Base-by-base conservation (phyloP, 176 grass and related monocot genomes). In the Carex myosuroides region DNA sequence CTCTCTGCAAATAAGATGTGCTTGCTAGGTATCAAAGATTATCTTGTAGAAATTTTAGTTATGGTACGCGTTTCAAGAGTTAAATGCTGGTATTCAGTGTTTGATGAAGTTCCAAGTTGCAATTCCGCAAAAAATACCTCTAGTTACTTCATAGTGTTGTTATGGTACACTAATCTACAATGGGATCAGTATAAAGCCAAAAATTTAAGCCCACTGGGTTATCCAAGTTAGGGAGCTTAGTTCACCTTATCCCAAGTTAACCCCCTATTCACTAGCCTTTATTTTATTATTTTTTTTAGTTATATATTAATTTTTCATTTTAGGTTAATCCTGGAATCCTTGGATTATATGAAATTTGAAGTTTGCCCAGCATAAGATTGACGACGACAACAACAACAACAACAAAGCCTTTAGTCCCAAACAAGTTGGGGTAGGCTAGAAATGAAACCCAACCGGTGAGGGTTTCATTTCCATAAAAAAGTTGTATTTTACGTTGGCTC, bases 1-100 rank as follows among this genome's bases (percentile, higher is more conserved):
- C 79, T 95, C 96, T 87, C 93, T 93, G 60, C 80, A 83, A 64
- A 64, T 64, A 62, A 55, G 50, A 56, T 77, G 50, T 56, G 50
- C 70, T 48, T 56, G 50, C 70, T 30, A 14, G 60, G 1, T 48
- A 55, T 74, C 44, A 76, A 76, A 54, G 21, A 30, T 54, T 30
- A 55, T 53, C 48, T 55, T 55, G 48, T 21, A 76, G 18, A 56
- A 55, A 77, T 77, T 70, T 70, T 8, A 16, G 67, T 42, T 42
- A 20, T 18, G 35, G 6, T 14, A 42, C n/a, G 3, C 50, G 4
- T 77, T 56, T 48, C 2, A 5, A 77, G 48, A 77, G 50, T 77
- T 77, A 12, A 77, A 77, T 55, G 13, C 48, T 18, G 50, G 8
- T 56, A 46, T 20, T 55, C 53, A 32, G 11, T 32, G 50, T 77